Conservation (phyloP, 257 asterid genomes). For the Echites panduratus region DNA sequence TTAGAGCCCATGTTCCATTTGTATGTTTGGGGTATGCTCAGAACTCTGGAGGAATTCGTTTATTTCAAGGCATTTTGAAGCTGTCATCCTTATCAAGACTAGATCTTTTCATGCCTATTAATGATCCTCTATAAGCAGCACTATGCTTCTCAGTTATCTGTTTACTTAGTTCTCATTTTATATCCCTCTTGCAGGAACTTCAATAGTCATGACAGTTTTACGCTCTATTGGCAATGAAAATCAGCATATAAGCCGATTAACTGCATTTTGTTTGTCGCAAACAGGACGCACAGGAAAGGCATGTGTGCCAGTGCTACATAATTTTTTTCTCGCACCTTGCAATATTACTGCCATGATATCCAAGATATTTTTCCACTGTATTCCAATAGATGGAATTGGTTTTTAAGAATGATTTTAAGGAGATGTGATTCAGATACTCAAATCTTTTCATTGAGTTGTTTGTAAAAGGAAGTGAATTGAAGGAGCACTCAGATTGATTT, state of each 20-base stretch:
- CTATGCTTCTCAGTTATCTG: conserved; percentile 7
- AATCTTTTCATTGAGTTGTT: neutral
- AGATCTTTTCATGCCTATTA: neutral
- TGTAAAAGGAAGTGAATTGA: neutral
- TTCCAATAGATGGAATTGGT: neutral
- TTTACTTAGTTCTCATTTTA: conserved; percentile 9
- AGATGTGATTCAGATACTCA: neutral
- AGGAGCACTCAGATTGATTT: neutral
- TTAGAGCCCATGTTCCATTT: conserved; percentile 96
- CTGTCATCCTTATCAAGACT: neutral
- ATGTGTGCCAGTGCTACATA: conserved; percentile 24
- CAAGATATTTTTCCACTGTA: neutral
- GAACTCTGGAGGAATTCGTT: neutral
- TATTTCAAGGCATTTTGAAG: neutral
- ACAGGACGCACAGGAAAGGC: conserved; percentile 90
- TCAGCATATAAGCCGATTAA: conserved; percentile 69
- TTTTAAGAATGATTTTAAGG: neutral
- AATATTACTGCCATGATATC: neutral
- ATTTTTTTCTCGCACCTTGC: neutral
- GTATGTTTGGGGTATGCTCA: conserved; percentile 87
- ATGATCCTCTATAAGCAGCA: neutral
- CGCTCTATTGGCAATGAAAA: conserved; percentile 86
- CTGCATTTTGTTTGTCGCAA: conserved; percentile 91
- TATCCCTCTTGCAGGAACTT: conserved; percentile 30
- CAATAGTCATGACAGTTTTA: conserved; percentile 79